Evolutionary conservation across 345 rosid genomes (phyloP), one percentile per base, ranked within the genome.

Genomic region (Brassica rapa): DNA sequence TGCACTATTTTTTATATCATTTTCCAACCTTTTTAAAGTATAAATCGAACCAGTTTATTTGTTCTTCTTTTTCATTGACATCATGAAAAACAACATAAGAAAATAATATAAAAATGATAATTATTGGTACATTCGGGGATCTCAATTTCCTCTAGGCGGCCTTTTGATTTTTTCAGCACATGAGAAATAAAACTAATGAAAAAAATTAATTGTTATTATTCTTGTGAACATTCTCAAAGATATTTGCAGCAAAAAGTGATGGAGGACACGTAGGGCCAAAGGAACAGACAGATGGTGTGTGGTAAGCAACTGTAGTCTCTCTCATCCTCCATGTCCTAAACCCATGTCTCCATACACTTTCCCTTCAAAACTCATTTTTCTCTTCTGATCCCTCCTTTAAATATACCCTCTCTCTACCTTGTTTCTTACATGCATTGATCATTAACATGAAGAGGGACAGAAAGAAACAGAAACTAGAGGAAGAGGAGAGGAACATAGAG

Each of bases 271-370:
- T 79, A 79, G 82, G 70, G 78, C 33, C 49, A 0, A 61, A 73
- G 21, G 65, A 79, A 61, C 33, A 79, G 82, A 73, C 82, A 79
- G 82, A 79, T 79, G 78, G 82, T 73, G 78, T 73, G 23, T 59
- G 73, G 43, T 24, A 72, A 72, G 82, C 68, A 78, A 59, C 82
- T 57, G 51, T 30, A 21, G 15, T 43, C 25, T 66, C 72, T 72
- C 77, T 63, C 72, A 64, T 66, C 82, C 37, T 73, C 64, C 59
- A 60, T 66, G 73, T 79, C 82, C 82, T 24, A 68, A 73, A 68
- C 74, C 74, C 41, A 73, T 79, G 82, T 79, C 82, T 61, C 65
- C 24, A 67, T 68, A 73, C 78, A 79, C 69, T 61, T 70, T 64
- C 71, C 71, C 55, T 62, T 33, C 32, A 66, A 41, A 41, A 16